Percentiles rank a stretch among this genome's conserved stretches.
Conservation (phyloP, 352 stramenopile genomes). For the Halophytophthora batemanensis region DNA sequence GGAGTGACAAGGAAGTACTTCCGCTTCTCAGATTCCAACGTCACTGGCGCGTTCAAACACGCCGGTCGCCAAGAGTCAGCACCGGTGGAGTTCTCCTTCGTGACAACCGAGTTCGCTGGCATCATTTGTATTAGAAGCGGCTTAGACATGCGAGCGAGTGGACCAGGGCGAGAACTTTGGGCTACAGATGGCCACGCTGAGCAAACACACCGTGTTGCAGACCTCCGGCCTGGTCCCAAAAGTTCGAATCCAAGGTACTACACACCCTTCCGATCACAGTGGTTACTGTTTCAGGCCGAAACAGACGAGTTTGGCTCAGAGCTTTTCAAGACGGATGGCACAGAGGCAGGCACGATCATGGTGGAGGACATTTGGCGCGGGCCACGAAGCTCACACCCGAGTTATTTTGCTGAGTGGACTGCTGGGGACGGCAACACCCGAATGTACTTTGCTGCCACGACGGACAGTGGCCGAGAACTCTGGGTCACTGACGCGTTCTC, state of each 20-base stretch:
- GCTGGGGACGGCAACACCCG: slow-evolving; percentile 19
- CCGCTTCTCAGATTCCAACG: slow-evolving; percentile 67
- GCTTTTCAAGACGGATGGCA: slow-evolving; percentile 64
- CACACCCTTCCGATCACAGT: slow-evolving; percentile 29
- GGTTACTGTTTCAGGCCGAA: slow-evolving; percentile 53
- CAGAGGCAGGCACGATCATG: slow-evolving; percentile 31
- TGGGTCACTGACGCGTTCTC: slow-evolving; percentile 57
- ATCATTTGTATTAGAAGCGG: slow-evolving; percentile 61
- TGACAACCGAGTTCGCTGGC: slow-evolving; percentile 57
- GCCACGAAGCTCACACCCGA: slow-evolving; percentile 40
- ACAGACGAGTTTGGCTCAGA: slow-evolving; percentile 41
- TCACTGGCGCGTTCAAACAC: slow-evolving; percentile 65
- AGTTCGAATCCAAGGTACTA: slow-evolving; percentile 45
- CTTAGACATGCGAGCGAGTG: neutral
- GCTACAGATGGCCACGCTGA: slow-evolving; percentile 36
- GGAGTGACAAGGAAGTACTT: slow-evolving; percentile 49
- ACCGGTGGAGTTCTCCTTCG: slow-evolving; percentile 24
- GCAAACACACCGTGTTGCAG: slow-evolving; percentile 40
- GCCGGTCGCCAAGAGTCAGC: slow-evolving; percentile 46
- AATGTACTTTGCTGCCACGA: slow-evolving; percentile 56
- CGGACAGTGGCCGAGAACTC: slow-evolving; percentile 52
- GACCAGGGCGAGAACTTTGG: slow-evolving; percentile 61
- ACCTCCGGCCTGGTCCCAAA: slow-evolving; percentile 32
- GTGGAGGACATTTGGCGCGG: slow-evolving; percentile 55
- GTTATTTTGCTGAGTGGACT: slow-evolving; percentile 39